Base-by-base conservation (phyloP, 140 eudicot species). In the Anethum foeniculum region DNA sequence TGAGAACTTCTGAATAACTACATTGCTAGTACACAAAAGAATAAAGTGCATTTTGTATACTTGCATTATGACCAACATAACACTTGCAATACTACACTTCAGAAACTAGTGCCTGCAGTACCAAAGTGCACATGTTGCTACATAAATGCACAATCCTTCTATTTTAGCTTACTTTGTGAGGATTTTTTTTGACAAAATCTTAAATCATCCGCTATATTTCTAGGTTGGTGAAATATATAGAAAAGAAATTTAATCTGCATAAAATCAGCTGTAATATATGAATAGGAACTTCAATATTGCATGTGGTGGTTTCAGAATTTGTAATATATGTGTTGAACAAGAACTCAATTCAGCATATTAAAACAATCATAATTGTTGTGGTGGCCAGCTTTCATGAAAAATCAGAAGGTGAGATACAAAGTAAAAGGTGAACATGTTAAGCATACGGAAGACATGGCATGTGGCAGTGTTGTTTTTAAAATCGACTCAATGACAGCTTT, bases 401-500 rank as follows among this genome's bases (percentile, higher is more conserved):
- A 23, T 47, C 15, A 77, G 49, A 51, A 77, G 6, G 16, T 23
- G 14, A 41, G 44, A n/a, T 21, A 21, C n/a, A 12, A 56, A 62
- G 27, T 21, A 39, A 71, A 77, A 68, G n/a, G 44, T 38, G 79
- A 81, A 76, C 2, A 62, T 27, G 51, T 34, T 8, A 12, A 68
- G 16, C 84, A 47, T 81, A 90, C 96, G 80, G 89, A 88, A 78
- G 93, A 87, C 97, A 93, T 89, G 88, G 97, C 99, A 91, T 96
- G 99, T 10, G 98, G 98, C 90, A 96, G 96, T 69, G 98, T 96
- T 85, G 94, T 96, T 89, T 96, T 91, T 81, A 96, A 77, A 79
- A 96, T 91, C n/a, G 97, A 88, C 86, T 93, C 98, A 79, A 96
- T 85, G 43, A 86, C 83, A 64, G 98, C 90, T 84, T 88, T 88